Evolutionary conservation across 2,329 filamentous ascomycete species (phyloP).

Genomic region (Ambrosiella beaveri): DNA sequence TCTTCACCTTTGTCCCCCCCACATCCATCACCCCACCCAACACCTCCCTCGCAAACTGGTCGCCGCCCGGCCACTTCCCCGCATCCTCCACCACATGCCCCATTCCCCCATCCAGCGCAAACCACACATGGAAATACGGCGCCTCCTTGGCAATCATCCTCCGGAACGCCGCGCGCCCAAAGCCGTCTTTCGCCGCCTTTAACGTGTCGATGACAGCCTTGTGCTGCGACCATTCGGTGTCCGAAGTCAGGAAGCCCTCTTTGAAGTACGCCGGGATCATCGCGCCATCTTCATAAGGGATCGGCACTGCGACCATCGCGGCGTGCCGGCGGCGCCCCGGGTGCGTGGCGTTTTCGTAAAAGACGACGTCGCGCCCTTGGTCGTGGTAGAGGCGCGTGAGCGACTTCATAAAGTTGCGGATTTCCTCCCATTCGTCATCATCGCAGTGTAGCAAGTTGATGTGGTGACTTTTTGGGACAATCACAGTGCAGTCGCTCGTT

Average conservation of each 20-base stretch:
- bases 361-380: constrained; percentile 79
- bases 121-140: constrained; percentile 98
- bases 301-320: constrained; percentile 67
- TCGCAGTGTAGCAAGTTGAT: constrained; percentile 92
- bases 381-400: constrained; percentile 88
- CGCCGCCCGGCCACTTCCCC: constrained; percentile 70
- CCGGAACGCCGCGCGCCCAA: constrained; percentile 70
- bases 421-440: constrained; percentile 98
- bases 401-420: constrained; percentile 97
- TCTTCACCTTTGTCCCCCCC: constrained; percentile 69
- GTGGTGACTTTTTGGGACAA: constrained; percentile 75
- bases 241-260: constrained; percentile 74
- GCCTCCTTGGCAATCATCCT: constrained; percentile 77
- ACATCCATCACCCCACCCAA: constrained; percentile 82
- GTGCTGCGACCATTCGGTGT: constrained; percentile 93
- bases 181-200: constrained; percentile 41
- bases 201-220: constrained; percentile 84
- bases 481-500: constrained; percentile 64
- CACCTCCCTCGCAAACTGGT: constrained; percentile 82
- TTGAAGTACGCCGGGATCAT: constrained; percentile 88
- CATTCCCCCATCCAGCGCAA: constrained; percentile 75
- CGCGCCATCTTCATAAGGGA: constrained; percentile 81
- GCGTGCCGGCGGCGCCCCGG: constrained; percentile 69
- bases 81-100: constrained; percentile 85
- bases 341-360: constrained; percentile 89